phyloP scores from a whole-genome alignment of 2,329 filamentous ascomycete genomes.

The Pseudocercospora fuligena region DNA sequence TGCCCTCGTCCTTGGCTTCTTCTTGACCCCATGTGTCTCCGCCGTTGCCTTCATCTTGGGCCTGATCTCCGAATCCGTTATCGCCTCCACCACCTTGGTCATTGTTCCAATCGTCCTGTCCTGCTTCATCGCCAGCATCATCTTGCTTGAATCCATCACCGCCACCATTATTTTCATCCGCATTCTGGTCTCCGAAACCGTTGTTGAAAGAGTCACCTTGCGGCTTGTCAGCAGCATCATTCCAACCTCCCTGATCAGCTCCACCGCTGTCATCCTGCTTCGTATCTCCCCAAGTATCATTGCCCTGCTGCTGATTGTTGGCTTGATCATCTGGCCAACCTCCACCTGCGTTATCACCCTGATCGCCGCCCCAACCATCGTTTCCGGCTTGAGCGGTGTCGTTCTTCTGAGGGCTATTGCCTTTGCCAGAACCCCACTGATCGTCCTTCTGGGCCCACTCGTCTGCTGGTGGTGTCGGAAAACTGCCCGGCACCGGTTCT shows the following conservation, averaged over 20 bases:
- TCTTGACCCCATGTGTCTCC: not conserved
- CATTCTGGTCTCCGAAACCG: not conserved
- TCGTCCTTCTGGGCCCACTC: constrained; percentile 3
- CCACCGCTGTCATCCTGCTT: constrained; percentile 9
- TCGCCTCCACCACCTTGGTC: not conserved
- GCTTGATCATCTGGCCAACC: not conserved
- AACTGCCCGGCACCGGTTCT: constrained; percentile 4
- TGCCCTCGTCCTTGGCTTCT: not conserved
- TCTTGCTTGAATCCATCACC: not conserved
- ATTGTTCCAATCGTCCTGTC: not conserved
- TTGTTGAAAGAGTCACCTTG: not conserved
- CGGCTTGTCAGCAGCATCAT: not conserved
- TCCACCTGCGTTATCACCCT: not conserved
- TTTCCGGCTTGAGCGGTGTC: constrained; percentile 7
- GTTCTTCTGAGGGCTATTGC: constrained; percentile 2
- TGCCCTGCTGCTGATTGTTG: constrained; percentile 1
- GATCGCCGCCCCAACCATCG: constrained; percentile 3
- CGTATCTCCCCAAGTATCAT: constrained; percentile 7
- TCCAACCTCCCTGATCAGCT: constrained; percentile 28
- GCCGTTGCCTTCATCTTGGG: not conserved
- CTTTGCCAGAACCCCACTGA: not conserved
- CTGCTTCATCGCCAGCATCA: not conserved
- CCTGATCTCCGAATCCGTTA: not conserved
- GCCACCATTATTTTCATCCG: not conserved
- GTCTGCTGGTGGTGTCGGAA: not conserved